phyloP scores from a whole-genome alignment of 345 rosid species.

The Anastatica hierochuntica region DNA sequence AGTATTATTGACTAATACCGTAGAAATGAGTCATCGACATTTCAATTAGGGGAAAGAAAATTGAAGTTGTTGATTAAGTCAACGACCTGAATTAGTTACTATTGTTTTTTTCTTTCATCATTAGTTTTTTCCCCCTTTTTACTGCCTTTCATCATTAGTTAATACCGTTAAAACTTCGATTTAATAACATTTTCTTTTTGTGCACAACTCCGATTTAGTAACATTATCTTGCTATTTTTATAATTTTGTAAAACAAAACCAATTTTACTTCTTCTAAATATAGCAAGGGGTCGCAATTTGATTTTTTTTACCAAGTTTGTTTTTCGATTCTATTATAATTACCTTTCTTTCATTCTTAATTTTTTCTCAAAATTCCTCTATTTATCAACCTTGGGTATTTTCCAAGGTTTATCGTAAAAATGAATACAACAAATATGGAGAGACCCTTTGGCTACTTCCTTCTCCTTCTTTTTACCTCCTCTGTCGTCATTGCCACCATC shows the following conservation, averaged over 20 bases:
- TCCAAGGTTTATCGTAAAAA: constrained; percentile 33
- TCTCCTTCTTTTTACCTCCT: constrained; percentile 11
- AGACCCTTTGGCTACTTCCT: constrained; percentile 29
- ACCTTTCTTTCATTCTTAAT: constrained; percentile 1
- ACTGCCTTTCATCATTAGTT: no score
- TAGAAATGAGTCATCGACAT: not conserved
- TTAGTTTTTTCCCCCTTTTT: no score
- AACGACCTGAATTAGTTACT: constrained; percentile 7
- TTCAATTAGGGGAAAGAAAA: not conserved
- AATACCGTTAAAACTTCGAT: not conserved
- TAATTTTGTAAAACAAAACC: not conserved
- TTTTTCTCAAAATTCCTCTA: not conserved
- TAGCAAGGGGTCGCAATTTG: no score
- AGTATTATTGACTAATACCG: no score
- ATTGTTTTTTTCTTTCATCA: no score
- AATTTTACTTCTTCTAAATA: constrained; percentile 10
- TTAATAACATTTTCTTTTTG: not conserved
- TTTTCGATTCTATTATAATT: constrained; percentile 3
- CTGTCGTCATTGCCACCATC: constrained; percentile 14
- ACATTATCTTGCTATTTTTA: not conserved
- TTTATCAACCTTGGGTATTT: constrained; percentile 37
- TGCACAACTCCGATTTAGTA: constrained; percentile 5
- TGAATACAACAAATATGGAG: constrained; percentile 12
- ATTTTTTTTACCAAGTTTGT: no score
- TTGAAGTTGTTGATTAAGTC: constrained; percentile 5